Base-by-base conservation (phyloP, 2,329 filamentous ascomycete genomes). In the Endocalyx cinctus region DNA sequence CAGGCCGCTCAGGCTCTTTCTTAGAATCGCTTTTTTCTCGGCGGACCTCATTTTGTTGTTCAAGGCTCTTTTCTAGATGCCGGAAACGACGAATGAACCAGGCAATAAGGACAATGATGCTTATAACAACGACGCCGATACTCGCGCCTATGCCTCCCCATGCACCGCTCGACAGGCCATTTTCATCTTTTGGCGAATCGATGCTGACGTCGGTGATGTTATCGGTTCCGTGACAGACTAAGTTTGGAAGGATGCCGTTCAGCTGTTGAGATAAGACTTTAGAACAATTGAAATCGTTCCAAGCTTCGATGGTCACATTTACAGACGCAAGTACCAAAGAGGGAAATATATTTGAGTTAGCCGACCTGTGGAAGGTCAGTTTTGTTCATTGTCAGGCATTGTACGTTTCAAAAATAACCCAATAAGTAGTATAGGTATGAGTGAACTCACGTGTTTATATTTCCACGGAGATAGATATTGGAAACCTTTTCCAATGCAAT, bases 201-300 rank as follows among this genome's bases (percentile, higher is more conserved):
- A 27, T 12, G 5, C 31, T n/a, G 14, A 20, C 14, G 8, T 25
- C 18, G 13, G 20, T 20, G 13, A 8, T 17, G 31, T 39, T 35
- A 26, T 34, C 26, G 5, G 25, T 32, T 10, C 39, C 36, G 10
- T 34, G 30, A 22, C 39, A 42, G 6, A 15, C 5, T 1, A 42
- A 30, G 13, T 27, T 37, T 6, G 33, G 22, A 11, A 42, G 38
- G 5, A 20, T 30, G 2, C 20, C n/a, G 11, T 34, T 19, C 13
- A 26, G 18, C 16, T 16, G 35, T 25, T 43, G 37, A 5, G 32
- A 14, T 5, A 37, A 16, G 12, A 43, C 11, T 12, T 35, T 38
- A 16, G 40, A 43, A 25, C 40, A 43, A 23, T 43, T 34, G 17
- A 43, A 43, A 25, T 31, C 34, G 25, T 43, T 40, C 37, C 33